Conservation (phyloP, 192 early-diverging fungal genomes). For the Podila epigama region DNA sequence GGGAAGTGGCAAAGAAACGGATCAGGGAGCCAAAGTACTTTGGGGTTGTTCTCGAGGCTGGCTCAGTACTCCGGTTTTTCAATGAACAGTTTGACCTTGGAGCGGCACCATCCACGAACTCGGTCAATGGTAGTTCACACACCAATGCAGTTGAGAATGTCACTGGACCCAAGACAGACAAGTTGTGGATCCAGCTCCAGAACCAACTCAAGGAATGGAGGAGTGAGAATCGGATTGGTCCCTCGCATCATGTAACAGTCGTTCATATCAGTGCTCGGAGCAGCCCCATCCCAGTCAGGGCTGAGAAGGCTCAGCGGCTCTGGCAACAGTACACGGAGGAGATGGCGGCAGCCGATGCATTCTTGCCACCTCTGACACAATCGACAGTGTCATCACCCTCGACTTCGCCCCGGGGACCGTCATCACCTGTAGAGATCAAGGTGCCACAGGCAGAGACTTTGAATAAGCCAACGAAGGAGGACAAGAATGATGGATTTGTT, state of each 20-base stretch:
- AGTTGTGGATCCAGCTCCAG: conserved; percentile 21
- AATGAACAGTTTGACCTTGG: conserved; percentile 32
- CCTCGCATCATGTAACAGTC: conserved; percentile 60
- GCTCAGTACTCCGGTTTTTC: conserved; percentile 24
- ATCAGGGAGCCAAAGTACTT: conserved; percentile 31
- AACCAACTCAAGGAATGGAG: conserved; percentile 19
- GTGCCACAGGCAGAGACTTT: too few species aligned
- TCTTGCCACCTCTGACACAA: background rate
- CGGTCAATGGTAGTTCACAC: background rate
- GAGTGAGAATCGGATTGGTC: conserved; percentile 19
- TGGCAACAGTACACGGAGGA: conserved; percentile 25
- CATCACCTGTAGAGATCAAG: too few species aligned
- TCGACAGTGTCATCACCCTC: background rate
- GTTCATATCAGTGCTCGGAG: conserved; percentile 46
- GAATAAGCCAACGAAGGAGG: background rate
- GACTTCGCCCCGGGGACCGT: background rate
- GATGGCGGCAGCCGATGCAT: background rate
- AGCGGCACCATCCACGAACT: background rate
- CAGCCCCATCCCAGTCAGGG: conserved; percentile 30
- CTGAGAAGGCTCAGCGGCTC: conserved; percentile 27
- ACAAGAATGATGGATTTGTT: background rate
- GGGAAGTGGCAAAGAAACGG: background rate
- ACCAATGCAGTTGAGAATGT: conserved; percentile 10
- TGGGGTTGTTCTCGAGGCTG: conserved; percentile 6
- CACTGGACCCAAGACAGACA: conserved; percentile 17